Base-by-base conservation (phyloP, 169 alveolate genomes). In the Plasmodium vivax region DNA sequence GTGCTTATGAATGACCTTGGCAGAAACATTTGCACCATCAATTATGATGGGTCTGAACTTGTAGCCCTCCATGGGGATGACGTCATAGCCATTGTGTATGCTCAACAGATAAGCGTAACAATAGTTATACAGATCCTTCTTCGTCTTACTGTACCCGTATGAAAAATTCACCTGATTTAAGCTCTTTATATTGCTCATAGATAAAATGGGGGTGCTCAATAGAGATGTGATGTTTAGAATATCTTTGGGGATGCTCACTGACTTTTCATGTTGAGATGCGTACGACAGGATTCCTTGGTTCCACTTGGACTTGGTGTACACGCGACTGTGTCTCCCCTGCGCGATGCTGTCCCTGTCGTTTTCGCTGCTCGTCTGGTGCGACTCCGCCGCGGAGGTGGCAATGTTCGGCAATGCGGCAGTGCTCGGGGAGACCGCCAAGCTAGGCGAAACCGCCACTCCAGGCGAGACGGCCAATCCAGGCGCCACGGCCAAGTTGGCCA, bases 21-120 rank as follows among this genome's bases (percentile, higher is more conserved):
- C 94, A 54, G 90, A 88, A 7, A 88, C 94, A 77, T 88, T 88
- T 79, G 94, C 94, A n/a, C 94, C 94, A 62, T 88, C 94, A 14
- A 88, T 88, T 30, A 88, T 68, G 30, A 88, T 80, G 19, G 84
- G 32, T 88, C 94, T 32, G 68, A 77, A 88, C n/a, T 88, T 88
- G 8, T 41, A 88, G 6, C 94, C 94, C 71, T 80, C 87, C 38
- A 88, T 41, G 8, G 94, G 94, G 14, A 77, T 45, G 38, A 88
- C 32, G 58, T 88, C 90, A 79, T 54, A 79, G 7, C 94, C 94
- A 34, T 80, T 14, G 68, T 41, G 62, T 19, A 88, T 56, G 30
- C 82, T 9, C 3, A 79, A 23, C 32, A 88, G 38, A 43, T 88
- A 88, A 43, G 94, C 81, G 38, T 88, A 88, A 47, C 87, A 88